A percentile compares a stretch with the other conserved stretches of the same genome.
Evolutionary conservation across 2,329 filamentous ascomycete species (phyloP).

Genomic region (Botryosphaeria agaves): DNA sequence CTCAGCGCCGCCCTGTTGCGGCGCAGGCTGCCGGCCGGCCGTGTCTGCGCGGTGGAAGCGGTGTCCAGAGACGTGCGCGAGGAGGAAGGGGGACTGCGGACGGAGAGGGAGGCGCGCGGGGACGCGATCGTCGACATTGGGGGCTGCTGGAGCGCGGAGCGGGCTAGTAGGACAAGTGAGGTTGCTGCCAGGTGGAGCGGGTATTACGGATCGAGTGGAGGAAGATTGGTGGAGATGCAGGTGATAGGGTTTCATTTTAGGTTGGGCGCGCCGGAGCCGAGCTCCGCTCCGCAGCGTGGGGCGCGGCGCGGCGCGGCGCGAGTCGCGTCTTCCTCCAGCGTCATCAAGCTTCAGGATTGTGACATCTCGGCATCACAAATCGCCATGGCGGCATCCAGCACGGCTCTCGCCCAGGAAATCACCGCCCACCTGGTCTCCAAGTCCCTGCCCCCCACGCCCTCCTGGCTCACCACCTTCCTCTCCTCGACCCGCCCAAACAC

Average conservation of each 20-base stretch:
- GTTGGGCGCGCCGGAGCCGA: too few species aligned
- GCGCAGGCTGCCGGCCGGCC: conserved; percentile 20
- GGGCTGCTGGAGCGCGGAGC: neutral
- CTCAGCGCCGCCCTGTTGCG: conserved; percentile 75
- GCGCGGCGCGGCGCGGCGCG: too few species aligned
- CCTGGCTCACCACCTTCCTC: conserved; percentile 50
- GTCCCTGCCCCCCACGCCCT: conserved; percentile 34
- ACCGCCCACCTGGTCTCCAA: conserved; percentile 37
- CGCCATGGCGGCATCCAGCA: conserved; percentile 4
- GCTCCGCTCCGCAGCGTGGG: too few species aligned
- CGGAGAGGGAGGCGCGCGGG: conserved; percentile 39
- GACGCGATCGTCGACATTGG: conserved; percentile 42
- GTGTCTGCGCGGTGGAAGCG: conserved; percentile 21
- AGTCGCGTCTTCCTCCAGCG: too few species aligned
- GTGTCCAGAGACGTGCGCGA: conserved; percentile 60
- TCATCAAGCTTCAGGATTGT: too few species aligned
- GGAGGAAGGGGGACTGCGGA: conserved; percentile 55
- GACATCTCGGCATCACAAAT: conserved; percentile 40
- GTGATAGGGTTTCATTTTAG: too few species aligned
- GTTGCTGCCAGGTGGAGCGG: too few species aligned
- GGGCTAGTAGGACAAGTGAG: too few species aligned
- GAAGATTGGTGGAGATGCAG: too few species aligned
- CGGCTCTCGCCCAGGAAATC: conserved; percentile 19
- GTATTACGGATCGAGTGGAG: too few species aligned
- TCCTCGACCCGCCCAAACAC: conserved; percentile 35